Conservation (phyloP, 2,329 filamentous ascomycete species). For the Blumeria hordei region DNA sequence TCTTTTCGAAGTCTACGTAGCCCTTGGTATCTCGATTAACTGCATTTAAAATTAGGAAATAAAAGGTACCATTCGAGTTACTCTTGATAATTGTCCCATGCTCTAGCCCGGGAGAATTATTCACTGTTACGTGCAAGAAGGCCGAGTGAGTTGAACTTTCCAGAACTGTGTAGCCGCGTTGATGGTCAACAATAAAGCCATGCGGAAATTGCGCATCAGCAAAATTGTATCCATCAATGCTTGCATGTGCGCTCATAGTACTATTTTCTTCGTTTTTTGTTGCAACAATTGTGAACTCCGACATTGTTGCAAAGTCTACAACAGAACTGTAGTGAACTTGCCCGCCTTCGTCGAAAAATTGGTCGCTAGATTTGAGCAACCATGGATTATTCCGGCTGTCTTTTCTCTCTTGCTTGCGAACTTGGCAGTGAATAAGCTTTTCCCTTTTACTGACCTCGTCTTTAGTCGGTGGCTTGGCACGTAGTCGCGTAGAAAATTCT, state of each 20-base stretch:
- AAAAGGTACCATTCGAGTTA: conserved; percentile 93
- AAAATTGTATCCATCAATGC: conserved; percentile 62
- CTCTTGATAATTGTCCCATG: conserved; percentile 88
- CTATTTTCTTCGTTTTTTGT: conserved; percentile 38
- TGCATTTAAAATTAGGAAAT: conserved; percentile 55
- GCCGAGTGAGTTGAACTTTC: conserved; percentile 88
- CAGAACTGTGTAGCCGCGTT: conserved; percentile 73
- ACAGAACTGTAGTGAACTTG: conserved; percentile 43
- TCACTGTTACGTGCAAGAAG: conserved; percentile 77
- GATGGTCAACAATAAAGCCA: conserved; percentile 56
- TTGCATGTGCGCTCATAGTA: conserved; percentile 54
- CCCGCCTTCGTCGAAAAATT: conserved; percentile 47
- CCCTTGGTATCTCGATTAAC: conserved; percentile 59
- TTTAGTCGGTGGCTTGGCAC: conserved; percentile 11
- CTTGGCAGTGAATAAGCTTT: conserved; percentile 30
- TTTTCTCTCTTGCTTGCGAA: conserved; percentile 36
- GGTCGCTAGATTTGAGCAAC: conserved; percentile 51
- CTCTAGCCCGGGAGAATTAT: conserved; percentile 34
- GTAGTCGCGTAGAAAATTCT: conserved; percentile 25
- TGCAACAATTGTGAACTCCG: conserved; percentile 84
- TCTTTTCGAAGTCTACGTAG: conserved; percentile 91
- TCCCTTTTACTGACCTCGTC: conserved; percentile 21
- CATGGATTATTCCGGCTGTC: conserved; percentile 37
- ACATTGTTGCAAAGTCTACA: conserved; percentile 78
- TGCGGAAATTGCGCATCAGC: conserved; percentile 67